A percentile compares a stretch with the other conserved stretches of the same genome.
These are phyloP conservation scores for Phaeosphaeriaceae sp. DNA, from an alignment of 2,329 filamentous ascomycete species.

Conservation along the genomic window DNA sequence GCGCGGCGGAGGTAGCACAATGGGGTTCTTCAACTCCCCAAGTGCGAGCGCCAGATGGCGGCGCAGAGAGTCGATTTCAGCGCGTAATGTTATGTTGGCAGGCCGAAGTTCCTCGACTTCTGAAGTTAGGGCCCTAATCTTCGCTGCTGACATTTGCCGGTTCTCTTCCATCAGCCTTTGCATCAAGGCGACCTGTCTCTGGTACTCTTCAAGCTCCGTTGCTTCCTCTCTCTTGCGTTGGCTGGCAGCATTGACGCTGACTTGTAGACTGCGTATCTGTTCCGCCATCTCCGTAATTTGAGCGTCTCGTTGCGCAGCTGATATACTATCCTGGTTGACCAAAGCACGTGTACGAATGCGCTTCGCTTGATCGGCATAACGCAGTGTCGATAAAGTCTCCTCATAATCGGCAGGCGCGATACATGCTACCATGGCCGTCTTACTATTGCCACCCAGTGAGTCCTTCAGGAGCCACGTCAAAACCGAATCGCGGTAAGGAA, in stretches of 20 bases:
- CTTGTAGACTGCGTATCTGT: conserved; percentile 85
- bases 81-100: conserved; percentile 62
- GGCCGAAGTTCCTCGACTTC: conserved; percentile 58
- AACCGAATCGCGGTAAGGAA: conserved; percentile 92
- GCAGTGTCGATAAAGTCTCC: conserved; percentile 92
- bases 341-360: conserved; percentile 92
- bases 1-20: conserved; percentile 62
- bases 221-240: conserved; percentile 79
- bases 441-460: conserved; percentile 93
- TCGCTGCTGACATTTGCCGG: conserved; percentile 86
- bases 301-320: conserved; percentile 89
- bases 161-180: conserved; percentile 96
- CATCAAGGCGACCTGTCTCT: conserved; percentile 86
- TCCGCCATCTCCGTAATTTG: conserved; percentile 95
- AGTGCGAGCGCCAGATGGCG: conserved; percentile 88
- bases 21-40: conserved; percentile 87
- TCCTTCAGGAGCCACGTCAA: conserved; percentile 91
- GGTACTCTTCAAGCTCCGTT: conserved; percentile 91
- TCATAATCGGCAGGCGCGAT: conserved; percentile 96
- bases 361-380: conserved; percentile 97
- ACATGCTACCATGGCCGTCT: conserved; percentile 99
- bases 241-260: conserved; percentile 66
- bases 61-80: conserved; percentile 83
- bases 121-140: conserved; percentile 78
- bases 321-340: conserved; percentile 94